These are phyloP conservation scores for Chrysanthemum lavandulifolium DNA, from an alignment of 129 eudicot genomes.

Conservation along the genomic window DNA sequence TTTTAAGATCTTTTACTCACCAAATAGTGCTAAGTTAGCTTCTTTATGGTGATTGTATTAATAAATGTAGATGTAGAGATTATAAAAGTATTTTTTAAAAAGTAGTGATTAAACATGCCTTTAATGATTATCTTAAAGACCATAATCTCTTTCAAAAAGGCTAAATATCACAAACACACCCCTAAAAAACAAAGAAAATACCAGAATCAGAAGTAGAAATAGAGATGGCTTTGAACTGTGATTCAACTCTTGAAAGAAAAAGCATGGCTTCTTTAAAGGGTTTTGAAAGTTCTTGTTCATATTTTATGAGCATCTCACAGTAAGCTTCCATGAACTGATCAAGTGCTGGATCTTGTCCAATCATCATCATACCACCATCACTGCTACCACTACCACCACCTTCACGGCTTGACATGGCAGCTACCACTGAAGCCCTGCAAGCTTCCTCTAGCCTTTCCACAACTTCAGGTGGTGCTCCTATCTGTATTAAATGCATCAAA, in stretches of 20 bases:
- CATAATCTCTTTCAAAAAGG: too few relatives aligned
- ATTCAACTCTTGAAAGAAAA: slow-evolving; percentile 81
- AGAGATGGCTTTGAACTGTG: slow-evolving; percentile 77
- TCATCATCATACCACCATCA: slow-evolving; percentile 20
- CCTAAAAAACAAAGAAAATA: background rate
- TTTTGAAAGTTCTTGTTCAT: slow-evolving; percentile 90
- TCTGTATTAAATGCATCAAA: slow-evolving; percentile 33
- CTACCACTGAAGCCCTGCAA: slow-evolving; percentile 48
- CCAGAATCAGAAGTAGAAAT: slow-evolving; percentile 67
- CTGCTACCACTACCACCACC: slow-evolving; percentile 21
- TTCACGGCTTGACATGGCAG: slow-evolving; percentile 28
- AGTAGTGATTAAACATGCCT: too few relatives aligned
- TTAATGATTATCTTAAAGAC: too few relatives aligned
- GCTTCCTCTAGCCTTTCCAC: slow-evolving; percentile 86
- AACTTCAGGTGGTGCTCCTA: slow-evolving; percentile 96
- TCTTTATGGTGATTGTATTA: slow-evolving; percentile 1
- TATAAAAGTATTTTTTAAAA: background rate
- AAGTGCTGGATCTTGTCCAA: slow-evolving; percentile 90
- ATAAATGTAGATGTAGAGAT: background rate
- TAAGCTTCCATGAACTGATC: slow-evolving; percentile 99
- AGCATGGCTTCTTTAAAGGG: slow-evolving; percentile 99
- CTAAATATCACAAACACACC: too few relatives aligned
- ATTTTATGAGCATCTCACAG: slow-evolving; percentile 90
- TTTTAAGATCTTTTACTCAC: slow-evolving; percentile 8
- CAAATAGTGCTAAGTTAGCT: background rate